Percentiles rank a stretch among this genome's conserved stretches.
phyloP scores from a whole-genome alignment of 495 filamentous ascomycete genomes.

The Neurospora terricola region DNA sequence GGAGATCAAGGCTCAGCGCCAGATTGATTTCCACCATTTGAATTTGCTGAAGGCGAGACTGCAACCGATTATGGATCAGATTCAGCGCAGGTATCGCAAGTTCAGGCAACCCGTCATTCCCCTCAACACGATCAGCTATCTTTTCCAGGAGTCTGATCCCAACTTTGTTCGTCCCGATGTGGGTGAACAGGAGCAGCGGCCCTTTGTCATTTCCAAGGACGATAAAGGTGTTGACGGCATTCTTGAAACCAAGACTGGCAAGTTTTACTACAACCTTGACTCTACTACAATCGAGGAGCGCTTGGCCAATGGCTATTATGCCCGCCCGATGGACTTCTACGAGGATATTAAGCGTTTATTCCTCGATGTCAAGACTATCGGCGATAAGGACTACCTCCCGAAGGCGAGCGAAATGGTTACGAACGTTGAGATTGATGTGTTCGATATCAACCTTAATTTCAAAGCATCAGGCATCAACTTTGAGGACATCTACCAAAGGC shows the following conservation, averaged over 20 bases:
- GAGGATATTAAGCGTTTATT: constrained; percentile 73
- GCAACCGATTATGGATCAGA: constrained; percentile 91
- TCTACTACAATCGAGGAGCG: constrained; percentile 90
- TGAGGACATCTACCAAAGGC: constrained; percentile 57
- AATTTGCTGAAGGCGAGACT: constrained; percentile 80
- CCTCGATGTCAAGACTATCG: constrained; percentile 67
- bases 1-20: constrained; percentile 69
- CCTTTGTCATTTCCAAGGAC: constrained; percentile 66
- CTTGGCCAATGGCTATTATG: constrained; percentile 90
- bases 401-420: constrained; percentile 83
- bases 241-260: constrained; percentile 56
- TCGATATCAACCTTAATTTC: constrained; percentile 56
- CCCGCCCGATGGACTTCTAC: constrained; percentile 75
- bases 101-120: constrained; percentile 75
- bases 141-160: constrained; percentile 76
- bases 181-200: constrained; percentile 50
- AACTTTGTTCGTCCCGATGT: constrained; percentile 70
- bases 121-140: constrained; percentile 58
- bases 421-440: constrained; percentile 87
- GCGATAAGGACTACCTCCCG: constrained; percentile 65
- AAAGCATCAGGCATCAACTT: constrained; percentile 23
- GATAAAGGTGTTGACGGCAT: constrained; percentile 65
- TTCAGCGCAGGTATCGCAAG: constrained; percentile 71
- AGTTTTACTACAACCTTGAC: constrained; percentile 91
- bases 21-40: constrained; percentile 66